Percentiles rank a stretch among this genome's conserved stretches.
Conservation (phyloP, 176 grass and related monocot genomes). For the Oryza punctata region DNA sequence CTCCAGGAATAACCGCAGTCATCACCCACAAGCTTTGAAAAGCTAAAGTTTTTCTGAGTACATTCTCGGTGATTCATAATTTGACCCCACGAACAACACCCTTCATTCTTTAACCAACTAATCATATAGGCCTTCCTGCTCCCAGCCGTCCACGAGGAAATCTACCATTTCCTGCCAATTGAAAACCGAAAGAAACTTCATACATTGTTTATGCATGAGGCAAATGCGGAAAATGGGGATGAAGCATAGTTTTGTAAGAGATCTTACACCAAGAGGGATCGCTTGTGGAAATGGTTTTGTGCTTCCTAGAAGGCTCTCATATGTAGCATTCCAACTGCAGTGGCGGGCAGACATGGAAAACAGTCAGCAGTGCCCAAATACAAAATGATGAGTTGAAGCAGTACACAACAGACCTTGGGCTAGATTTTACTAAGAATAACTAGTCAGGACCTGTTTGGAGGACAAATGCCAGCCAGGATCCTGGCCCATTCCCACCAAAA, state of each 20-base stretch:
- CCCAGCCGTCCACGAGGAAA: slow-evolving; percentile 90
- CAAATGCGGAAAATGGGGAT: not conserved
- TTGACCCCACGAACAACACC: not conserved
- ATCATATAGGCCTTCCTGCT: slow-evolving; percentile 94
- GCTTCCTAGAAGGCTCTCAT: slow-evolving; percentile 85
- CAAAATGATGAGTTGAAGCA: not conserved
- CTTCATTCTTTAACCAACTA: slow-evolving; percentile 32
- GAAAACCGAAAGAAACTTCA: slow-evolving; percentile 18
- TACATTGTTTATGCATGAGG: not conserved
- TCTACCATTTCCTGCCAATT: slow-evolving; percentile 88
- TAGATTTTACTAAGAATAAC: not conserved
- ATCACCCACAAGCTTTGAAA: slow-evolving; percentile 42
- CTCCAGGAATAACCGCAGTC: slow-evolving; percentile 34
- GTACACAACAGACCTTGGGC: not conserved
- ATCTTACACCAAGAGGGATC: slow-evolving; percentile 80
- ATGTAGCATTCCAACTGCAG: slow-evolving; percentile 85
- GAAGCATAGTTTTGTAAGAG: not conserved
- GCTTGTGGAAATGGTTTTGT: slow-evolving; percentile 72
- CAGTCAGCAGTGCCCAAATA: not conserved
- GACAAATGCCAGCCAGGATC: not conserved
- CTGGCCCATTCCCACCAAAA: not conserved
- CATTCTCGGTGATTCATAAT: slow-evolving; percentile 14
- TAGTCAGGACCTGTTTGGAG: not conserved
- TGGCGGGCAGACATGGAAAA: not conserved
- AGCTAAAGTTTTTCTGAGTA: not conserved